phyloP scores from a whole-genome alignment of 2,329 filamentous ascomycete species.

The Tolypocladium album region DNA sequence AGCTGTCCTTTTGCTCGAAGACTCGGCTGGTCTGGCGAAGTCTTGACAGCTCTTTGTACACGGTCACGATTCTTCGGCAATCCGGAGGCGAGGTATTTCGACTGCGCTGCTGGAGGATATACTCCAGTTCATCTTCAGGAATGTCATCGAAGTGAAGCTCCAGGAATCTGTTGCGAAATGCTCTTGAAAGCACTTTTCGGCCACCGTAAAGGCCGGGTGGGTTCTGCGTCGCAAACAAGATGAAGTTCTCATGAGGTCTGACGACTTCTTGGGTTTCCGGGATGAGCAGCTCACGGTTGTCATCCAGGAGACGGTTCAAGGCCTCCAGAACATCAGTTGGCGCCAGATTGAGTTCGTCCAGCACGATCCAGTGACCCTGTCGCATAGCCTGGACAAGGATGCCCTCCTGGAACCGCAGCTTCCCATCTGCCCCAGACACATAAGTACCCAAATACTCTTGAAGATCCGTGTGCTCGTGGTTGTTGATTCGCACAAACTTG shows the following conservation, averaged over 20 bases:
- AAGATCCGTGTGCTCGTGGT: constrained; percentile 96
- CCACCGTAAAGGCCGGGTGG: constrained; percentile 92
- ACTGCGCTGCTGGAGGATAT: constrained; percentile 80
- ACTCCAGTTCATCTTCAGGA: constrained; percentile 84
- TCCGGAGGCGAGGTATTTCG: constrained; percentile 82
- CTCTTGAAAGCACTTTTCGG: constrained; percentile 82
- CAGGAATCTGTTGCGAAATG: constrained; percentile 93
- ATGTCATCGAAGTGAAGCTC: constrained; percentile 98
- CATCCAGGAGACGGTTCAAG: constrained; percentile 86
- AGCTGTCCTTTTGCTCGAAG: constrained; percentile 96
- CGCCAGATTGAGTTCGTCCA: constrained; percentile 94
- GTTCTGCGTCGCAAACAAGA: constrained; percentile 97
- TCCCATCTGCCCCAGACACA: constrained; percentile 73
- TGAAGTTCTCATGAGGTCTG: constrained; percentile 86
- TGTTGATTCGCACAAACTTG: constrained; percentile 97
- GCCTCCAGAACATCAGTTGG: constrained; percentile 96
- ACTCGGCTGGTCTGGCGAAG: constrained; percentile 81
- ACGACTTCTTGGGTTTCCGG: constrained; percentile 95
- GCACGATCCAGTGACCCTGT: constrained; percentile 93
- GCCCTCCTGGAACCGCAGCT: constrained; percentile 84
- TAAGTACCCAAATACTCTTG: constrained; percentile 98
- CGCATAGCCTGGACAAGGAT: constrained; percentile 85
- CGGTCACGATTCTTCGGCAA: constrained; percentile 79
- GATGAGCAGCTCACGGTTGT: constrained; percentile 90
- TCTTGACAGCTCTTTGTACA: constrained; percentile 86